phyloP scores from a whole-genome alignment of 345 rosid species.

The Heritiera fomes region DNA sequence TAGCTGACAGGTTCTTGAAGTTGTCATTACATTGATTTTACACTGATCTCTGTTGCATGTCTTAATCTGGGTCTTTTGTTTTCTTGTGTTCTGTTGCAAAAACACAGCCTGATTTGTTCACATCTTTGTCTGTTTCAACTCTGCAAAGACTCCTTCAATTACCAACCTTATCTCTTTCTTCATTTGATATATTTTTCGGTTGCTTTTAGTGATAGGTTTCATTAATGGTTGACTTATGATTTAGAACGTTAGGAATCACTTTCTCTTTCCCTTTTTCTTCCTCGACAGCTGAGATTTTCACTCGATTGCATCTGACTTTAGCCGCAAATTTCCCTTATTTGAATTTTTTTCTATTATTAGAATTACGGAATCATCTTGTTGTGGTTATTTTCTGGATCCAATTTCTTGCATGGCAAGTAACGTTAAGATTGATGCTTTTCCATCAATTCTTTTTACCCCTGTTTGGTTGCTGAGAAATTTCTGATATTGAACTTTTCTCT shows the following conservation, averaged over 20 bases:
- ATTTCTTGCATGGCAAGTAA: constrained; percentile 29
- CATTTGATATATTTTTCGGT: not conserved
- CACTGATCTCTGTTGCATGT: not conserved
- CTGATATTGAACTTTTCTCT: not conserved
- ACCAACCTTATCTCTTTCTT: not conserved
- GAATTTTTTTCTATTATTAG: constrained; percentile 31
- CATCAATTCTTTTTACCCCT: not conserved
- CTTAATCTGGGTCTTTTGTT: not conserved
- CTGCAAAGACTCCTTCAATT: not conserved
- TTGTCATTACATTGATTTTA: constrained; percentile 17
- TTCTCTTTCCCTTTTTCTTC: constrained; percentile 19
- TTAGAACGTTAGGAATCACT: constrained; percentile 9
- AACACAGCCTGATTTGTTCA: not conserved
- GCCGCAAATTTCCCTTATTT: constrained; percentile 42
- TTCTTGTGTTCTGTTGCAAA: not conserved
- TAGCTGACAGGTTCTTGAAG: constrained; percentile 27
- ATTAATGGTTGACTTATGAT: not conserved
- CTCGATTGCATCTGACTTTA: constrained; percentile 18
- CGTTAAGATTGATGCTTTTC: constrained; percentile 16
- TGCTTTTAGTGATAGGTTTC: not conserved
- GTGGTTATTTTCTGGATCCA: constrained; percentile 25
- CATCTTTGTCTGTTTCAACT: not conserved
- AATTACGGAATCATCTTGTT: constrained; percentile 15
- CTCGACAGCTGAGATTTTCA: constrained; percentile 21
- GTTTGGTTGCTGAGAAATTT: not conserved